A percentile compares a stretch with the other conserved stretches of the same genome.
phyloP scores from a whole-genome alignment of 306 rosid genomes.

The Sophora flavescens region DNA sequence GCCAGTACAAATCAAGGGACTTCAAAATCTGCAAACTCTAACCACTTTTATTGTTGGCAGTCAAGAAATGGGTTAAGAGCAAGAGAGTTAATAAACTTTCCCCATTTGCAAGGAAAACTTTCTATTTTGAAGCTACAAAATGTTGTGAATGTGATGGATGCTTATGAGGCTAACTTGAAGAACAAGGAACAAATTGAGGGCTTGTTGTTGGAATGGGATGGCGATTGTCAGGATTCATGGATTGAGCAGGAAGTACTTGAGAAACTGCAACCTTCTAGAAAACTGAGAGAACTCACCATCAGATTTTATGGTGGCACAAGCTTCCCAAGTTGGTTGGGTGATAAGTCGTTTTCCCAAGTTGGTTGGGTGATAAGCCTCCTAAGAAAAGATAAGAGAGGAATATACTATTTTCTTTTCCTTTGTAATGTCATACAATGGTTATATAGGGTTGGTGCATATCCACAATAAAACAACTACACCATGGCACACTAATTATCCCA shows the following conservation, averaged over 20 bases:
- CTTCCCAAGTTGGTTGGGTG: too few species aligned
- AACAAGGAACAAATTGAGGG: neutral
- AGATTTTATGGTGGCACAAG: too few species aligned
- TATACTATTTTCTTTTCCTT: too few species aligned
- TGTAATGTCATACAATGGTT: too few species aligned
- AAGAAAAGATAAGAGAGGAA: too few species aligned
- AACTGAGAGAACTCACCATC: too few species aligned
- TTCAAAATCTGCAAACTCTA: slow-evolving; percentile 15
- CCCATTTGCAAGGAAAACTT: neutral
- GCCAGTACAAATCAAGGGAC: neutral
- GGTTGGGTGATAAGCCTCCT: too few species aligned
- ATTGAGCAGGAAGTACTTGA: neutral
- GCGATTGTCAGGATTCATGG: neutral
- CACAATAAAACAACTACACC: too few species aligned
- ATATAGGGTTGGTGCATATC: too few species aligned
- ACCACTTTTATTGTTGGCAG: neutral
- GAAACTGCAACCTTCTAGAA: too few species aligned
- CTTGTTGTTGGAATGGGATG: slow-evolving; percentile 20
- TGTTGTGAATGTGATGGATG: neutral
- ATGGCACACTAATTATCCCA: too few species aligned
- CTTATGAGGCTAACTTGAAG: neutral
- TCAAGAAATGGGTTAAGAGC: neutral
- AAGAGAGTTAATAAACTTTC: neutral
- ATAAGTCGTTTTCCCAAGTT: too few species aligned
- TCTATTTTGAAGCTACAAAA: slow-evolving; percentile 6